Percentiles rank a stretch among this genome's conserved stretches.
These are phyloP conservation scores for Monilinia fructigena DNA, from an alignment of 2,329 filamentous ascomycete species.

Conservation along the genomic window DNA sequence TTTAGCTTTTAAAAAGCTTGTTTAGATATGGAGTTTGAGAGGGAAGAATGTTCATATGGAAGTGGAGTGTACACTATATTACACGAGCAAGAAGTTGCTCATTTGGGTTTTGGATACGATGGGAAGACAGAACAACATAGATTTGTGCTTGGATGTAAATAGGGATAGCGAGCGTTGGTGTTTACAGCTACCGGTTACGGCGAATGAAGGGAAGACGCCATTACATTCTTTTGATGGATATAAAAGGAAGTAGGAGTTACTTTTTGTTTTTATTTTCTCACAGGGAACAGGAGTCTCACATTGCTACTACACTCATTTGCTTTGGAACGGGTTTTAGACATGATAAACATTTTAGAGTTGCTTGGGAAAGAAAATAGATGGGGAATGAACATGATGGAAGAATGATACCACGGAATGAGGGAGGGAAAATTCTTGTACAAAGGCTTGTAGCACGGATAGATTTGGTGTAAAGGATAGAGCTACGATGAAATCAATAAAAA, in stretches of 20 bases:
- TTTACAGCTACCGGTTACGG: constrained; percentile 1
- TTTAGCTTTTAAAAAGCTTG: constrained; percentile 42
- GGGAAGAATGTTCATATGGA: neutral
- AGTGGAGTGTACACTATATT: neutral
- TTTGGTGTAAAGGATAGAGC: neutral
- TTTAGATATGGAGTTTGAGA: neutral
- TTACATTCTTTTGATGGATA: constrained; percentile 4
- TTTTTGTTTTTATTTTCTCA: neutral
- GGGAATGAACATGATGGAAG: constrained; percentile 6
- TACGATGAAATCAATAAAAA: neutral
- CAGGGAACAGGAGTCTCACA: neutral
- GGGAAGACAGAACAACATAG: constrained; percentile 4
- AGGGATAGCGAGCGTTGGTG: constrained; percentile 1
- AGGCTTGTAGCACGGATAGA: neutral
- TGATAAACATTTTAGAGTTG: constrained; percentile 6
- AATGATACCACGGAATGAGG: constrained; percentile 16
- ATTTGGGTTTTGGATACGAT: neutral
- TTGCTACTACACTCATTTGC: constrained; percentile 2
- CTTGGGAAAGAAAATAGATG: constrained; percentile 5
- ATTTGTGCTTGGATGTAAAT: neutral
- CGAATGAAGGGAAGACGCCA: constrained; percentile 6
- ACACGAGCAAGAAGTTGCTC: neutral
- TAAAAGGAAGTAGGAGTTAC: neutral
- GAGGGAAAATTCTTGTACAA: constrained; percentile 7
- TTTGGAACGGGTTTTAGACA: neutral